Conservation (phyloP, 2,329 filamentous ascomycete genomes). For the Didymella segeticola region DNA sequence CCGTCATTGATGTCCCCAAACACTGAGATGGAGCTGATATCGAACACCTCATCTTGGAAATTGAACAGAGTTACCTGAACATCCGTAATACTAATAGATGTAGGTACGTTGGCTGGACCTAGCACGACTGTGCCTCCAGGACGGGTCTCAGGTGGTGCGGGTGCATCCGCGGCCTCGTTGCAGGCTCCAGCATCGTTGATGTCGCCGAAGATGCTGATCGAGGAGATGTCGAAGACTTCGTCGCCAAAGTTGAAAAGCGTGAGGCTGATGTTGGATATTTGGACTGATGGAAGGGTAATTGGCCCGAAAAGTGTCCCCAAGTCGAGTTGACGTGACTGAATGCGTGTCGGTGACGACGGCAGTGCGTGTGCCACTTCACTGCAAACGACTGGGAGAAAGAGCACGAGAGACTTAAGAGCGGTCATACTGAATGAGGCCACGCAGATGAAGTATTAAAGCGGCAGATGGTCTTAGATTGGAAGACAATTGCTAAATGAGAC, state of each 20-base stretch:
- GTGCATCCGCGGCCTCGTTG: not conserved
- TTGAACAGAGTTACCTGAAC: not conserved
- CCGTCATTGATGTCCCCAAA: not conserved
- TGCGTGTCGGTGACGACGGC: not conserved
- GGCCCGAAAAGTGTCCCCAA: not conserved
- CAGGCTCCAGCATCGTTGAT: not conserved
- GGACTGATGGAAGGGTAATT: not conserved
- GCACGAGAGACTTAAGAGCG: not conserved
- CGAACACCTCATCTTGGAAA: not conserved
- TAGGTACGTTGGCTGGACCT: not conserved
- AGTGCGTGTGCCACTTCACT: not conserved
- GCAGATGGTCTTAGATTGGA: no score
- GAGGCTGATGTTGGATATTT: not conserved
- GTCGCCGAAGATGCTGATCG: not conserved
- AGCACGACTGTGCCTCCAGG: not conserved
- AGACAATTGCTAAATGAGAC: no score
- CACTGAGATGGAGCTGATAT: not conserved
- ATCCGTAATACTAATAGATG: not conserved
- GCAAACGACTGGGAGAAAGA: not conserved
- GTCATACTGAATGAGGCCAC: no score
- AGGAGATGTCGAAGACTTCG: slow-evolving; percentile 2
- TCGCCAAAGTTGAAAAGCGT: slow-evolving; percentile 2
- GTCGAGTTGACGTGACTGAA: not conserved
- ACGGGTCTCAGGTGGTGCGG: not conserved
- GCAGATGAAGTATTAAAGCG: no score